Conservation (phyloP, 83 land plant species). For the Diphasiastrum complanatum region DNA sequence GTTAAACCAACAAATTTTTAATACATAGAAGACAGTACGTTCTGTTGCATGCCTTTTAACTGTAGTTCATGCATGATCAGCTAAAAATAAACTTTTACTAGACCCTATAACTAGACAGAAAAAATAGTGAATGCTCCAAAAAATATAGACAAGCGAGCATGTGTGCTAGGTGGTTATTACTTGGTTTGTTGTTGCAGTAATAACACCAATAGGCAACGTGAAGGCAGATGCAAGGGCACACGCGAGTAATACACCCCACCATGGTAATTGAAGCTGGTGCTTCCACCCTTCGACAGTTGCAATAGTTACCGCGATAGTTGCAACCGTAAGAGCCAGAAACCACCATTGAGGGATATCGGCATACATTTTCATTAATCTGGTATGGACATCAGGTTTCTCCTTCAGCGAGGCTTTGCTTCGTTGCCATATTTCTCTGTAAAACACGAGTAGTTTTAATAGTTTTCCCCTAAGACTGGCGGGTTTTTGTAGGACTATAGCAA, state of each 20-base stretch:
- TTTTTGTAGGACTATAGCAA: neutral
- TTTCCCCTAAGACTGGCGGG: no score
- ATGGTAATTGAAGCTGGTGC: slow-evolving; percentile 34
- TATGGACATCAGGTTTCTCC: slow-evolving; percentile 18
- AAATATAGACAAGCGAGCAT: no score
- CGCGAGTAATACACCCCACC: slow-evolving; percentile 38
- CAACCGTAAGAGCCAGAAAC: slow-evolving; percentile 18
- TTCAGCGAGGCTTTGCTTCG: slow-evolving; percentile 18
- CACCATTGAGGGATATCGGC: slow-evolving; percentile 22
- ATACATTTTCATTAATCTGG: slow-evolving; percentile 20
- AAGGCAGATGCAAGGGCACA: slow-evolving; percentile 28
- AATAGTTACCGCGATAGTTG: slow-evolving; percentile 8
- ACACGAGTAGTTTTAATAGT: no score
- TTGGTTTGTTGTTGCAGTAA: slow-evolving; percentile 80
- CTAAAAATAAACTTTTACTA: no score
- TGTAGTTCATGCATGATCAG: no score
- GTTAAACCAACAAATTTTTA: no score
- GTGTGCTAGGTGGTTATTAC: no score
- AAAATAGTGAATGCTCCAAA: no score
- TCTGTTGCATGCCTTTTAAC: no score
- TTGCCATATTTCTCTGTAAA: slow-evolving; percentile 20
- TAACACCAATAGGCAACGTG: slow-evolving; percentile 71
- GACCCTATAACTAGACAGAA: no score
- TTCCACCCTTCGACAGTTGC: slow-evolving; percentile 9
- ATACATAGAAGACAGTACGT: no score